Conservation (phyloP, 2,329 filamentous ascomycete species). For the Neurospora sp. region DNA sequence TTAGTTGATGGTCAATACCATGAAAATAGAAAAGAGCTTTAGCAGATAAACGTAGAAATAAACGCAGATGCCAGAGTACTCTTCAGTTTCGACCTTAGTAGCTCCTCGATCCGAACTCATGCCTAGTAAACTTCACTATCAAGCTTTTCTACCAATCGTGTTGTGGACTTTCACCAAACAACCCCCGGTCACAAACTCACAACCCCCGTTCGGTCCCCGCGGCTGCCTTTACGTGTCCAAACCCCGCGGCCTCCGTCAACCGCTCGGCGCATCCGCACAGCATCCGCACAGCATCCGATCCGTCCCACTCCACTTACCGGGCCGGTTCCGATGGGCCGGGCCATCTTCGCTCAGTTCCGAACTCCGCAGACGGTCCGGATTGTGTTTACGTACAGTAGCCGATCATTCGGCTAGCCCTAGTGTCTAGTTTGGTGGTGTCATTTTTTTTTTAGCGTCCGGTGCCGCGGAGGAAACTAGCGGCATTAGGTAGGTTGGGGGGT, state of each 20-base stretch:
- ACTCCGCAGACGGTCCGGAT: neutral
- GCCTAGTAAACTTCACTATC: neutral
- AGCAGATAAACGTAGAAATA: neutral
- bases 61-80: neutral
- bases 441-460: neutral
- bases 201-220: neutral
- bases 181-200: neutral
- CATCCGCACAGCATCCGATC: neutral
- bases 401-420: neutral
- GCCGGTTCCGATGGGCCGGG: neutral
- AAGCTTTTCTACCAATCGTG: neutral
- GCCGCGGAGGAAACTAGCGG: neutral
- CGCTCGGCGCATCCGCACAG: neutral
- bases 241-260: neutral
- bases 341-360: neutral
- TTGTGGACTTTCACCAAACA: neutral
- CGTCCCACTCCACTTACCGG: neutral
- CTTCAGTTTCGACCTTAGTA: neutral
- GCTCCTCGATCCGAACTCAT: neutral
- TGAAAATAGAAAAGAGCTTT: neutral
- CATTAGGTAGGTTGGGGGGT: neutral
- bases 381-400: neutral
- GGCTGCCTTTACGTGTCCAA: neutral
- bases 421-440: neutral
- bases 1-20: neutral